phyloP scores from a whole-genome alignment of 345 rosid species.

The Gossypium turneri region DNA sequence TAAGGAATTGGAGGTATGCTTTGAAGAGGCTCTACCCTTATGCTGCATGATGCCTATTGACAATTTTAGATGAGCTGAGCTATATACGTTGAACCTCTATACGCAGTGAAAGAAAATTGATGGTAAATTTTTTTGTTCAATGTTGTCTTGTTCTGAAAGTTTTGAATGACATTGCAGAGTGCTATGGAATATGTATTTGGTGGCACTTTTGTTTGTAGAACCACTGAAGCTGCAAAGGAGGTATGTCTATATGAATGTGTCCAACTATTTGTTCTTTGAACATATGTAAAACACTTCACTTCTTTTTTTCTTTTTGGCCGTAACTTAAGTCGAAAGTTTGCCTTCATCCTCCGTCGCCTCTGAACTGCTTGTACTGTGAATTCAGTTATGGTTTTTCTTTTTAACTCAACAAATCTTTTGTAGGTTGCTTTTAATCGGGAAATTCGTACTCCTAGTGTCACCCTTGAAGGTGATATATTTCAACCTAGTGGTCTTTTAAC shows the following conservation, averaged over 20 bases:
- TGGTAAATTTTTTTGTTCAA: neutral
- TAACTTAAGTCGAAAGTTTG: neutral
- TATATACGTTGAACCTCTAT: neutral
- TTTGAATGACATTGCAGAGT: constrained; percentile 48
- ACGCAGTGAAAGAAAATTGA: constrained; percentile 2
- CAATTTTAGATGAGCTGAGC: constrained; percentile 5
- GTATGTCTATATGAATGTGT: constrained; percentile 29
- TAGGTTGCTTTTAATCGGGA: constrained; percentile 83
- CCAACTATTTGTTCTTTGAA: neutral
- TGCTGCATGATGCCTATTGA: neutral
- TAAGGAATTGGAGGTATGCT: constrained; percentile 64
- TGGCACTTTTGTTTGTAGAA: constrained; percentile 92
- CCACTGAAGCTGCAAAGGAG: constrained; percentile 79
- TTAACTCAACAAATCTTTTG: constrained; percentile 20
- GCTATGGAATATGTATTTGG: constrained; percentile 97
- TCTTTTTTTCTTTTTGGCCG: neutral
- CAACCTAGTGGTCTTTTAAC: constrained; percentile 96
- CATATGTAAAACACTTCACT: constrained; percentile 5
- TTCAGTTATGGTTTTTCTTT: neutral
- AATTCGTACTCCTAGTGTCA: constrained; percentile 74
- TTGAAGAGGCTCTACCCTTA: constrained; percentile 10
- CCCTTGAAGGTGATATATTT: constrained; percentile 92
- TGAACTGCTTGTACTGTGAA: neutral
- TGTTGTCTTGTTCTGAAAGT: constrained; percentile 11
- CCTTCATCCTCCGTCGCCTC: neutral